Base-by-base conservation (phyloP, 345 rosid species). In the Toxicodendron radicans region DNA sequence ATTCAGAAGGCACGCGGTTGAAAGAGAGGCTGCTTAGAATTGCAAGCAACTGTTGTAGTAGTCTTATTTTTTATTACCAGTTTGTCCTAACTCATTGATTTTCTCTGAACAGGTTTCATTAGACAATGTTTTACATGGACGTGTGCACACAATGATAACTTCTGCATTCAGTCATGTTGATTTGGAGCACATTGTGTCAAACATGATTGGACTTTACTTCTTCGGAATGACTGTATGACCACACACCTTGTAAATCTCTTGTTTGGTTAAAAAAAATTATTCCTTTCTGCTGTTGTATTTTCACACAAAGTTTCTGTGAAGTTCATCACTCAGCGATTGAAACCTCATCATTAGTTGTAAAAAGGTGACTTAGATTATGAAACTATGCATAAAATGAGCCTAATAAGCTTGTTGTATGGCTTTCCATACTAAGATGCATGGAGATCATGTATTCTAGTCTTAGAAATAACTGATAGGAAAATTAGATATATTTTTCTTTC, bases 151-250 rank as follows among this genome's bases (percentile, higher is more conserved):
- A 2, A 51, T 90, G 75, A 76, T 93, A 76, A 91, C 97, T 72
- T 90, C 91, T 53, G 97, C 98, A 51, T 93, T 95, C 85, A 93
- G 99, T 82, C 99, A 95, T 84, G 76, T 85, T 57, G 89, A 81
- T 69, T 0, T 57, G 18, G 92, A 74, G 78, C 98, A 91, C 85
- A 77, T 89, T 70, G 17, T 84, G 32, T 86, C 90, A 18, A 95
- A 93, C 87, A 95, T 92, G 98, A 81, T 95, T 64, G 99, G 97
- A 63, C 98, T 92, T 77, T 93, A 91, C 88, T 91, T 95, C 89
- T 95, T 95, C 12, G 96, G 97, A 69, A 68, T 74, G 67, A 84
- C 56, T 88, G 99, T 93, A 91, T 20, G 88, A 7, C 64, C 49
- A 62, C 72, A 5, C 65, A 56, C 68, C 66, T 78, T 72, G 16